These are phyloP conservation scores for Trichocladium antarcticum DNA, from an alignment of 495 filamentous ascomycete genomes.

Conservation along the genomic window DNA sequence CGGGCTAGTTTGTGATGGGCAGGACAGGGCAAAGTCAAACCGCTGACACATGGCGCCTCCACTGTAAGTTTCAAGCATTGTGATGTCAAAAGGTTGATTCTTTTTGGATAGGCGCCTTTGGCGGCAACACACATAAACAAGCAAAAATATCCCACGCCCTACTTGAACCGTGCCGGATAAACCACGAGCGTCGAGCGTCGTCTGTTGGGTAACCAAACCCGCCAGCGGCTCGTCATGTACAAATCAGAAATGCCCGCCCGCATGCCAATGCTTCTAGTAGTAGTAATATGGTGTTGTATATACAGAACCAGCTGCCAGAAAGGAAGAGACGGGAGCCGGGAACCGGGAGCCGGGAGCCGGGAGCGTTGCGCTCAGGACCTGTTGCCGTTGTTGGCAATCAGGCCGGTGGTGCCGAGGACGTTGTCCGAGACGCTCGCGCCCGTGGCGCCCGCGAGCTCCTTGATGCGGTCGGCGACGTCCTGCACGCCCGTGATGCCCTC, in stretches of 20 bases:
- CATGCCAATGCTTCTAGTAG: background rate
- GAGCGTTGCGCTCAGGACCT: background rate
- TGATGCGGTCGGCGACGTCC: slow-evolving; percentile 34
- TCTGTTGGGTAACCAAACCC: no score
- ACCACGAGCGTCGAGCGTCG: no score
- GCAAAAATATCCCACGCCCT: no score
- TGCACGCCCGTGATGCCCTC: slow-evolving; percentile 29
- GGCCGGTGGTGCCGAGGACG: slow-evolving; percentile 29
- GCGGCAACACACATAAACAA: no score
- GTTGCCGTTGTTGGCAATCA: slow-evolving; percentile 41
- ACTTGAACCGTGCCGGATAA: no score
- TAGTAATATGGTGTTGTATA: background rate
- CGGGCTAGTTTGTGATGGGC: background rate
- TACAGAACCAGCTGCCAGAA: slow-evolving; percentile 17
- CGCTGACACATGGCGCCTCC: no score
- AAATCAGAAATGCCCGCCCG: background rate
- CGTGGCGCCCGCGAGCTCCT: slow-evolving; percentile 31
- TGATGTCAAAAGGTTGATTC: no score
- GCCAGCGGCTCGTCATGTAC: background rate
- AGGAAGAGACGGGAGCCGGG: background rate
- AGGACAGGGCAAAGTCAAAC: no score
- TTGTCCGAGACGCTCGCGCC: slow-evolving; percentile 28
- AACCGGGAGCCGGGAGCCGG: background rate
- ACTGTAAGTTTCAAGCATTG: no score
- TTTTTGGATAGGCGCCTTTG: no score